Conservation (phyloP, 2,329 filamentous ascomycete genomes). For the Chaetomium sp. region DNA sequence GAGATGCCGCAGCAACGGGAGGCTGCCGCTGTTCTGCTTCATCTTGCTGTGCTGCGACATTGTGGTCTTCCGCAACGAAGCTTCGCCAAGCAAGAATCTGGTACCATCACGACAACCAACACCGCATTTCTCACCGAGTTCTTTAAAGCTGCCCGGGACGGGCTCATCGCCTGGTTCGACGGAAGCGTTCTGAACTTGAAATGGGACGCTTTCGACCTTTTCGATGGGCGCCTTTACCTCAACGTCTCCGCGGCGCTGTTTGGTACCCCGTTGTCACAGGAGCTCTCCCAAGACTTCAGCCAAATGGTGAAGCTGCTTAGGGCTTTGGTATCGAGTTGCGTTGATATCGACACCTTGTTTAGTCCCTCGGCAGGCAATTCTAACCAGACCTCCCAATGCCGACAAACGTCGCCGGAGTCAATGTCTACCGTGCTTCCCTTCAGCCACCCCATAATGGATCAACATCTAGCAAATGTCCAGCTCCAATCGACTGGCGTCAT, state of each 20-base stretch:
- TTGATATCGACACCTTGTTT: neutral
- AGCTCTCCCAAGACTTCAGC: neutral
- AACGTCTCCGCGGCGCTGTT: neutral
- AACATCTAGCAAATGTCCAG: conserved; percentile 1
- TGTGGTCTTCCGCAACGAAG: neutral
- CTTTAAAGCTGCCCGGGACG: conserved; percentile 2
- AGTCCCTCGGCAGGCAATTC: neutral
- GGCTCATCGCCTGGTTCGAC: neutral
- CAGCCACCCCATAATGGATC: conserved; percentile 5
- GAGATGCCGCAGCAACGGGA: neutral
- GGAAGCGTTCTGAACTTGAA: neutral
- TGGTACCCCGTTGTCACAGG: neutral
- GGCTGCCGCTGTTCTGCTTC: conserved; percentile 5
- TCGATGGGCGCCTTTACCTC: conserved; percentile 10
- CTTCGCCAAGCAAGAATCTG: neutral
- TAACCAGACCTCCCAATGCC: neutral
- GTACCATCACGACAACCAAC: neutral
- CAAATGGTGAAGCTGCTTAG: conserved; percentile 9
- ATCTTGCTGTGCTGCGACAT: conserved; percentile 4
- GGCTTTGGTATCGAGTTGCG: neutral
- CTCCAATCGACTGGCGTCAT: neutral
- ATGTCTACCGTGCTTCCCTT: conserved; percentile 2
- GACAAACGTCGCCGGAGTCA: neutral
- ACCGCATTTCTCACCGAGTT: neutral
- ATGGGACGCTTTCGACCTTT: conserved; percentile 10